Evolutionary conservation across 805 yeast species (phyloP).

Genomic region (Hanseniaspora taiwanica): DNA sequence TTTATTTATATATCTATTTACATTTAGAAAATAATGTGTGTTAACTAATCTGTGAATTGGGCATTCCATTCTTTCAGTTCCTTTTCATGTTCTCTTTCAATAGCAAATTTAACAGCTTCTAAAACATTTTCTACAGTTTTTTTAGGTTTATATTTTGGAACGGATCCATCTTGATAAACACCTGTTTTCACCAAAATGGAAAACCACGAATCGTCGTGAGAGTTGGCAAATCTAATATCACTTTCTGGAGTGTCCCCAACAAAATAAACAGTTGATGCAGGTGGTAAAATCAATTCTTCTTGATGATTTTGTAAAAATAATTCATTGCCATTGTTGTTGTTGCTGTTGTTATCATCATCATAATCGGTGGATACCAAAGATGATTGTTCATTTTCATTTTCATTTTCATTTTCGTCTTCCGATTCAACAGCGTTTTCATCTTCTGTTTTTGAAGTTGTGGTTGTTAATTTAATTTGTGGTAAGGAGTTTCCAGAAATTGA

Average conservation of each 20-base stretch:
- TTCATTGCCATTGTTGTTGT: constrained; percentile 14
- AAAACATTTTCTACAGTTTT: constrained; percentile 59
- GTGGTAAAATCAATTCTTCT: constrained; percentile 39
- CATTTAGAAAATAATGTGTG: too few species aligned
- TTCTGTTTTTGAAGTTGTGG: background rate
- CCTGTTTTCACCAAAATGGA: constrained; percentile 80
- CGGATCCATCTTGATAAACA: constrained; percentile 70
- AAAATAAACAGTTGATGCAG: constrained; percentile 75
- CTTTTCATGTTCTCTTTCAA: constrained; percentile 63
- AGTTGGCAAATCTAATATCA: constrained; percentile 76
- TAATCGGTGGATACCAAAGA: too few species aligned
- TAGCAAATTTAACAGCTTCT: constrained; percentile 73
- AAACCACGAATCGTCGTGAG: constrained; percentile 75
- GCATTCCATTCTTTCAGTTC: constrained; percentile 65
- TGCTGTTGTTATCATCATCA: too few species aligned
- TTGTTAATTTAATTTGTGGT: background rate
- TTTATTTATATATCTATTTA: too few species aligned
- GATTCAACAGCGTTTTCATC: too few species aligned
- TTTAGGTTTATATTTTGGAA: constrained; percentile 69
- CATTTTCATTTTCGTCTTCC: constrained; percentile 12
- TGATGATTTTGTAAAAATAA: constrained; percentile 5
- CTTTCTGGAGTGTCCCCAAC: constrained; percentile 89
- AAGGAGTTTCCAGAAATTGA: too few species aligned
- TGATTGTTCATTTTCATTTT: too few species aligned
- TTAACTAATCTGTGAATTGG: constrained; percentile 25